These are phyloP conservation scores for Cystofilobasidium bisporidii DNA, from an alignment of 768 basidiomycete genomes.

Conservation along the genomic window DNA sequence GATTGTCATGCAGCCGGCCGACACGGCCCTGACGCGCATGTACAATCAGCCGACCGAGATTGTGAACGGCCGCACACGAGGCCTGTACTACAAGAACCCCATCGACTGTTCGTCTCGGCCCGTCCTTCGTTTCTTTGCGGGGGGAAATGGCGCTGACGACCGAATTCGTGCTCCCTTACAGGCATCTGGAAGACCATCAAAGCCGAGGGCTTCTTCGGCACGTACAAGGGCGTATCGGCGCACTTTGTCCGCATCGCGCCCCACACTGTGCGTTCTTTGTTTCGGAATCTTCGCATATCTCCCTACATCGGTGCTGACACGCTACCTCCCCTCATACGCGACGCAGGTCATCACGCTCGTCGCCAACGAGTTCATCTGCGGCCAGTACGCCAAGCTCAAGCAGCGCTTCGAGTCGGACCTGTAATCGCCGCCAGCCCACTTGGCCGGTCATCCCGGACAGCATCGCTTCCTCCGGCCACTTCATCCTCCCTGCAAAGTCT, in stretches of 20 bases:
- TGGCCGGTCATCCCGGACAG: no score
- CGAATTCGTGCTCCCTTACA: slow-evolving; percentile 47
- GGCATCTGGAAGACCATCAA: slow-evolving; percentile 93
- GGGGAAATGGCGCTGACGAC: background rate
- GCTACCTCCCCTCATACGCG: no score
- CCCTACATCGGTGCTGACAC: background rate
- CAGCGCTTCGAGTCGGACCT: background rate
- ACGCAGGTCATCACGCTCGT: slow-evolving; percentile 25
- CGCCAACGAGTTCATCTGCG: slow-evolving; percentile 18
- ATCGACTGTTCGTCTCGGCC: slow-evolving; percentile 32
- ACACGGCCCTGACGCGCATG: slow-evolving; percentile 72
- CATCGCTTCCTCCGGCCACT: no score
- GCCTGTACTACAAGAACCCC: slow-evolving; percentile 76
- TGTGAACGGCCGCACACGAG: slow-evolving; percentile 44
- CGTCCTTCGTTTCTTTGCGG: background rate
- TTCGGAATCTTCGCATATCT: background rate
- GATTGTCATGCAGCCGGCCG: slow-evolving; percentile 37
- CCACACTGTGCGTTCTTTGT: slow-evolving; percentile 56
- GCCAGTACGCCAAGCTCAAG: slow-evolving; percentile 18
- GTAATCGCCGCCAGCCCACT: no score
- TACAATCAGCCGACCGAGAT: slow-evolving; percentile 60
- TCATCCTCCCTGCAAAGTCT: no score
- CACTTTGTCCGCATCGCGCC: slow-evolving; percentile 65
- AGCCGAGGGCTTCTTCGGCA: slow-evolving; percentile 79
- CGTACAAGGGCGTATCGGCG: slow-evolving; percentile 85